These are phyloP conservation scores for Globisporangium recalcitrans DNA, from an alignment of 352 stramenopile species.

Conservation along the genomic window DNA sequence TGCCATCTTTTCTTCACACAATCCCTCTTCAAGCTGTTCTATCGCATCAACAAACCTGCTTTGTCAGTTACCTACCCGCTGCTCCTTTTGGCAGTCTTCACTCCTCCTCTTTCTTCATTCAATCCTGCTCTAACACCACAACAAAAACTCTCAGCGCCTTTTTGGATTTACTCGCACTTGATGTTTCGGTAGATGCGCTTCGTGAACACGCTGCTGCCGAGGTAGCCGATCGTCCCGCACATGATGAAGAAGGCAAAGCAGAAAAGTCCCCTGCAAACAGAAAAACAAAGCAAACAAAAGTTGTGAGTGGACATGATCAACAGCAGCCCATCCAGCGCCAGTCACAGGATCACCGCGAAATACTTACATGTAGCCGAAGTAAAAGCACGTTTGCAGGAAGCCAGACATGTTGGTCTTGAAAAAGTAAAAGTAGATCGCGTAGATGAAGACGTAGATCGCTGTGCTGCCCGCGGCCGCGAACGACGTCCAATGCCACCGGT, in stretches of 20 bases:
- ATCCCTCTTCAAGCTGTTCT: neutral
- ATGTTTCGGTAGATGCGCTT: conserved; percentile 95
- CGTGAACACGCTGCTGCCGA: conserved; percentile 91
- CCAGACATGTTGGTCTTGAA: conserved; percentile 99
- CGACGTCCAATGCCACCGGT: conserved; percentile 98
- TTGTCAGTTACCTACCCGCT: neutral
- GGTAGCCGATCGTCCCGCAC: conserved; percentile 89
- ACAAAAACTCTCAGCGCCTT: conserved; percentile 4
- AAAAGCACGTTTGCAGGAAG: conserved; percentile 97
- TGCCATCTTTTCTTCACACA: neutral
- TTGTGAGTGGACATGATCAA: neutral
- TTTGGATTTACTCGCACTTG: conserved; percentile 87
- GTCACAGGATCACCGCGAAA: neutral
- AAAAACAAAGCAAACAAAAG: neutral
- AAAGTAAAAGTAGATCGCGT: conserved; percentile 99
- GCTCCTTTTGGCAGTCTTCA: no score
- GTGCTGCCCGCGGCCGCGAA: conserved; percentile 93
- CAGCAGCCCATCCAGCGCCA: neutral
- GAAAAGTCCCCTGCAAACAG: conserved; percentile 75
- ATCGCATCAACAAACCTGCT: neutral
- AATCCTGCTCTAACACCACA: conserved; percentile 8
- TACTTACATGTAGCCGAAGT: conserved; percentile 98
- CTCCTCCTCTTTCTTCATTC: neutral
- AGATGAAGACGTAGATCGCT: conserved; percentile 97
- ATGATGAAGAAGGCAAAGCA: conserved; percentile 92